Evolutionary conservation across 2,329 filamentous ascomycete genomes (phyloP).

Genomic region (Fonsecaea pugnacius): DNA sequence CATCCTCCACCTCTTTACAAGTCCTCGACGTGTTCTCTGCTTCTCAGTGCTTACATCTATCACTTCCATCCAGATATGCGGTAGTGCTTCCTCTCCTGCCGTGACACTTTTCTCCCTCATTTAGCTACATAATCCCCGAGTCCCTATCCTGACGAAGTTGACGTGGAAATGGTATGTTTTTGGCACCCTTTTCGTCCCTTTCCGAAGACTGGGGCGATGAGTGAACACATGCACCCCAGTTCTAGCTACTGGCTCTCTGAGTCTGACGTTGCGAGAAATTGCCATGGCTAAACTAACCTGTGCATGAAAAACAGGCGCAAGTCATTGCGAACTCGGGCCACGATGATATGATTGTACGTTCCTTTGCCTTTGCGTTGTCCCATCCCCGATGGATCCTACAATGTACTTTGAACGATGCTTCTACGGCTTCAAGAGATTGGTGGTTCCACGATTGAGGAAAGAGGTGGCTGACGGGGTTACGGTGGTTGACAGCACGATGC

Average conservation of each 20-base stretch:
- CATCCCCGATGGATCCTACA: slow-evolving; percentile 1
- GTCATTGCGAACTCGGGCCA: slow-evolving; percentile 85
- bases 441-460: not conserved
- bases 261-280: not conserved
- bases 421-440: not conserved
- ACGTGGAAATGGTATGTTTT: slow-evolving; percentile 24
- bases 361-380: not conserved
- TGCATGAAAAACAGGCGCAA: slow-evolving; percentile 61
- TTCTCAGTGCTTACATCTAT: not conserved
- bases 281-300: not conserved
- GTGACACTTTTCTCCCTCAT: not conserved
- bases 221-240: too few relatives aligned
- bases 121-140: not conserved
- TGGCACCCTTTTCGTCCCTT: not conserved
- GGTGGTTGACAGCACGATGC: slow-evolving; percentile 78
- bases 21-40: not conserved
- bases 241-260: not conserved
- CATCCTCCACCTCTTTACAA: not conserved
- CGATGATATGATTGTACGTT: slow-evolving; percentile 99
- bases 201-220: not conserved
- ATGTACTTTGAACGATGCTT: not conserved
- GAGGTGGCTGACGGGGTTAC: not conserved
- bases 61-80: slow-evolving; percentile 17
- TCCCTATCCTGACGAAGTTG: not conserved
- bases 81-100: slow-evolving; percentile 15